Conservation (phyloP, 176 grass and related monocot species). For the Guadua angustifolia region DNA sequence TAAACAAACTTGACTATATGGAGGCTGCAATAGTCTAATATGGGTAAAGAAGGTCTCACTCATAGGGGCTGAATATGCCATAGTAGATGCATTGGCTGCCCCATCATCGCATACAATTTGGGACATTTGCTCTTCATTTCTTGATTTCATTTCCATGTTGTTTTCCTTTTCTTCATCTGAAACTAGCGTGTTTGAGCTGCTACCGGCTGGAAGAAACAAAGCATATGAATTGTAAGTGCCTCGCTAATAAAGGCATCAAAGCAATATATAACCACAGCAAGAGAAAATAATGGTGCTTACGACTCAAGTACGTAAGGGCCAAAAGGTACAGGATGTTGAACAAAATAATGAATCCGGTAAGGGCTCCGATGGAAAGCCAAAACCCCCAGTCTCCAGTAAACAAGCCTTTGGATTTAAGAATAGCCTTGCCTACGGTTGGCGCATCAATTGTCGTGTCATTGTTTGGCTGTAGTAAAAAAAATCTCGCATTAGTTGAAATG, state of each 20-base stretch:
- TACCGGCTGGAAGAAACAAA: slow-evolving; percentile 53
- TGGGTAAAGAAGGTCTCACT: slow-evolving; percentile 26
- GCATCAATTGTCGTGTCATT: slow-evolving; percentile 56
- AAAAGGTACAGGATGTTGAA: slow-evolving; percentile 78
- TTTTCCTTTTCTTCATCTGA: slow-evolving; percentile 47
- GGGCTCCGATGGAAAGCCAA: slow-evolving; percentile 78
- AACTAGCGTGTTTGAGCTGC: slow-evolving; percentile 48
- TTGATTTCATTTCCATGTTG: slow-evolving; percentile 31
- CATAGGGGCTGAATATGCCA: slow-evolving; percentile 20
- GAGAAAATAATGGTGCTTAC: slow-evolving; percentile 56
- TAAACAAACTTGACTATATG: background rate
- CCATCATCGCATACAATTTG: slow-evolving; percentile 7
- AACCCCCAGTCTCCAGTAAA: slow-evolving; percentile 67
- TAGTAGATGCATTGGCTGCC: background rate
- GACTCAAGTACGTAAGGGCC: slow-evolving; percentile 62
- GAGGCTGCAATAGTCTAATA: slow-evolving; percentile 5
- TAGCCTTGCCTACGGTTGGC: slow-evolving; percentile 71
- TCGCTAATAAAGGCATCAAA: background rate
- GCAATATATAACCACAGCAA: background rate
- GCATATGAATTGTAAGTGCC: slow-evolving; percentile 27
- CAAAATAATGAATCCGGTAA: slow-evolving; percentile 65
- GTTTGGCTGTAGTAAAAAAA: slow-evolving; percentile 59
- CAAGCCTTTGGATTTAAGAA: slow-evolving; percentile 80
- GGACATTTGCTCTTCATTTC: slow-evolving; percentile 15
- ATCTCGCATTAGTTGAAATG: slow-evolving; percentile 12